Conservation (phyloP, 1,284 basidiomycete genomes). For the Marasmius fiardii region DNA sequence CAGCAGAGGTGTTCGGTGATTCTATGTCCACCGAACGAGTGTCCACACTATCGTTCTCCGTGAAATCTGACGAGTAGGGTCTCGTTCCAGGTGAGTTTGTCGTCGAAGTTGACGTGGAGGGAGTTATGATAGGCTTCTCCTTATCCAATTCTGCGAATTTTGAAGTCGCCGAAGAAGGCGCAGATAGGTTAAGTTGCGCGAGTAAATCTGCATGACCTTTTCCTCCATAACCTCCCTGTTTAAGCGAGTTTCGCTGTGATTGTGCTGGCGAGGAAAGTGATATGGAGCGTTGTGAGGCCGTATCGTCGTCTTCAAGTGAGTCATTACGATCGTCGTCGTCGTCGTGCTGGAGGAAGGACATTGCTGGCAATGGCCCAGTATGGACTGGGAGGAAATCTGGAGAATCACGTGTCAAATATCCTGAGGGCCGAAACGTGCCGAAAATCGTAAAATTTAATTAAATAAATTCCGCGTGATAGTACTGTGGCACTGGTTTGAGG, state of each 20-base stretch:
- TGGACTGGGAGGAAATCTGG: not conserved
- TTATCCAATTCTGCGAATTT: constrained; percentile 23
- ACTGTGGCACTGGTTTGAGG: too few relatives aligned
- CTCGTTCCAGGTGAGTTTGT: constrained; percentile 32
- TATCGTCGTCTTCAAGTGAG: constrained; percentile 52
- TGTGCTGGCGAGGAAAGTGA: constrained; percentile 61
- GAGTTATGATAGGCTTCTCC: constrained; percentile 41
- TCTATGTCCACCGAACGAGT: constrained; percentile 35
- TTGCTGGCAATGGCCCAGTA: not conserved
- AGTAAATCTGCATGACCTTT: constrained; percentile 17
- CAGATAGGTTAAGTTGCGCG: constrained; percentile 22
- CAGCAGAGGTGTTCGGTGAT: constrained; percentile 47
- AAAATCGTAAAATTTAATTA: too few relatives aligned
- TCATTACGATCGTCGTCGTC: constrained; percentile 3
- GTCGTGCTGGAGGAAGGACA: not conserved
- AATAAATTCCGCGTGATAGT: too few relatives aligned
- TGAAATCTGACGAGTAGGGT: not conserved
- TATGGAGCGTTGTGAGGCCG: constrained; percentile 77
- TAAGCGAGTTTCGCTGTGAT: constrained; percentile 39
- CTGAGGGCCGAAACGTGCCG: too few relatives aligned
- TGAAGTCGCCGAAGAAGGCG: constrained; percentile 29
- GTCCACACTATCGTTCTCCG: constrained; percentile 49
- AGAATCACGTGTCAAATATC: too few relatives aligned
- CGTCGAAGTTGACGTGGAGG: constrained; percentile 50
- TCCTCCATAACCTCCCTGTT: constrained; percentile 10